These are phyloP conservation scores for Cladophialophora immunda DNA, from an alignment of 2,329 filamentous ascomycete species.

Conservation along the genomic window DNA sequence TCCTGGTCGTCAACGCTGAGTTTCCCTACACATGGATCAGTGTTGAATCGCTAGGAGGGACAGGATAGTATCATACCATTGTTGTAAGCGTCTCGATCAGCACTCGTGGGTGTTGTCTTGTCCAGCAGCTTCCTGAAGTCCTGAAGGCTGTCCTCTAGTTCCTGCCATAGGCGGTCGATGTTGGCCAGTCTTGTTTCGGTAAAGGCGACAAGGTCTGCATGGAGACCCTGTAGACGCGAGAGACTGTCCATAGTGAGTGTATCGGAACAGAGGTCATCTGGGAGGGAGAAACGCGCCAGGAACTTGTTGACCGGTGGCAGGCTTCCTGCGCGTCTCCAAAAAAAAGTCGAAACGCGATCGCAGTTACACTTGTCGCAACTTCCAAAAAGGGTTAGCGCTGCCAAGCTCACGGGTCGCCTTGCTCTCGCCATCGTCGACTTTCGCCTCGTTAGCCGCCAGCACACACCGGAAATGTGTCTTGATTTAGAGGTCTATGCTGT, in stretches of 20 bases:
- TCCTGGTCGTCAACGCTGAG: constrained; percentile 75
- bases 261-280: constrained; percentile 56
- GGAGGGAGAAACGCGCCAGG: constrained; percentile 18
- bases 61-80: constrained; percentile 26
- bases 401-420: constrained; percentile 2
- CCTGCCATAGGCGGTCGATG: constrained; percentile 71
- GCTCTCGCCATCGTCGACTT: background rate
- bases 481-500: background rate
- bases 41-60: constrained; percentile 19
- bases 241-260: constrained; percentile 76
- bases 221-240: constrained; percentile 81
- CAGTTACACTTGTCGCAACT: constrained; percentile 19
- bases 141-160: constrained; percentile 71
- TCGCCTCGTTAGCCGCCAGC: background rate
- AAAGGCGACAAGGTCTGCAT: constrained; percentile 82
- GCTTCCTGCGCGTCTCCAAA: constrained; percentile 19
- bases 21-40: constrained; percentile 66
- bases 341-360: constrained; percentile 18
- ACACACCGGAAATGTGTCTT: background rate
- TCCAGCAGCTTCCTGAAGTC: constrained; percentile 77
- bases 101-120: constrained; percentile 76
- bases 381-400: constrained; percentile 18
- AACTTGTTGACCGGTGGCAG: background rate
- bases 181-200: constrained; percentile 75
- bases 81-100: constrained; percentile 43